A percentile compares a stretch with the other conserved stretches of the same genome.
These are phyloP conservation scores for Aureobasidium sp. DNA, from an alignment of 2,329 filamentous ascomycete species.

Conservation along the genomic window DNA sequence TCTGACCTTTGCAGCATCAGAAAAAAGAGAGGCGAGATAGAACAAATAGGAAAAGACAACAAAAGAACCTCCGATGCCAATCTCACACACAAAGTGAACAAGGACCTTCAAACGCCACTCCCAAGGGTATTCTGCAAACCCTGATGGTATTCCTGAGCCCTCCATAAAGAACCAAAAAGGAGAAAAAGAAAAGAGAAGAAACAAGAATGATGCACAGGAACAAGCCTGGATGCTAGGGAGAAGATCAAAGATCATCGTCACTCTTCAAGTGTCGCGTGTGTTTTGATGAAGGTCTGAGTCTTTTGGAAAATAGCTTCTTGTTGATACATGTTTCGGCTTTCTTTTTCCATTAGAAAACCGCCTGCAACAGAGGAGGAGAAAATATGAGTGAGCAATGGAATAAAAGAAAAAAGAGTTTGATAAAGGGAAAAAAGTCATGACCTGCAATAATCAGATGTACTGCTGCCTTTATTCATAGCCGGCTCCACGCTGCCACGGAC, in stretches of 20 bases:
- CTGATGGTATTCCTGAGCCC: not conserved
- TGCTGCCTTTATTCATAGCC: conserved; percentile 46
- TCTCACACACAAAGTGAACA: too few relatives aligned
- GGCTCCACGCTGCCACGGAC: conserved; percentile 57
- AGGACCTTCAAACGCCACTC: not conserved
- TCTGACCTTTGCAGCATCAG: not conserved
- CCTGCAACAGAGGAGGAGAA: not conserved
- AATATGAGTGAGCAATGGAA: not conserved
- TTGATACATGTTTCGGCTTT: conserved; percentile 5
- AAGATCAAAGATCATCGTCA: not conserved
- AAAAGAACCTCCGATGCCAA: not conserved
- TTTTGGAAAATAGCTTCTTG: not conserved
- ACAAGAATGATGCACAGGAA: not conserved
- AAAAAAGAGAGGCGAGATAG: not conserved
- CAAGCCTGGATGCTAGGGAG: not conserved
- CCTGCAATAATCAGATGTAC: conserved; percentile 1
- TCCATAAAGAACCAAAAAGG: not conserved
- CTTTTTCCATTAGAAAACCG: not conserved
- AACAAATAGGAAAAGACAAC: not conserved
- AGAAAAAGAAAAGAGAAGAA: not conserved
- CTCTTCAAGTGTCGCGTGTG: not conserved
- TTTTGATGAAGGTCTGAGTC: not conserved
- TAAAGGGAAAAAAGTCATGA: conserved; percentile 3
- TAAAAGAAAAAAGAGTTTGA: not conserved
- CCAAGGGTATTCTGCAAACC: not conserved